phyloP scores from a whole-genome alignment of 257 asterid species.

The Parsonsia alboflavescens region DNA sequence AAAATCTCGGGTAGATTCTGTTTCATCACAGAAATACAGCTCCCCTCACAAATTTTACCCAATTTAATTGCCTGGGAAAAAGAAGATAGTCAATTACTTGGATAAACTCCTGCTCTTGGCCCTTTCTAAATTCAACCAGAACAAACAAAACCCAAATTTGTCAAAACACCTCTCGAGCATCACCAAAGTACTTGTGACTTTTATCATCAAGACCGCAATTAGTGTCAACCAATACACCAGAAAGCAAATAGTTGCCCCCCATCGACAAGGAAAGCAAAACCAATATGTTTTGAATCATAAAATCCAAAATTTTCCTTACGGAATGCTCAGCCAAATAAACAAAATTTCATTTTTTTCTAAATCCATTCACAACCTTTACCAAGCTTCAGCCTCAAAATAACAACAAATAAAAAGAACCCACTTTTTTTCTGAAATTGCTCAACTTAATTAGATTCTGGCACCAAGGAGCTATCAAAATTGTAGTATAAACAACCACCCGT shows the following conservation, averaged over 20 bases:
- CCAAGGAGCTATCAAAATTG: slow-evolving; percentile 15
- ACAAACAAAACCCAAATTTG: no score
- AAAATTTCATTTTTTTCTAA: background rate
- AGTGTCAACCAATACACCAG: no score
- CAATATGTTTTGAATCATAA: background rate
- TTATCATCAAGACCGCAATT: no score
- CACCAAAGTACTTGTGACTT: no score
- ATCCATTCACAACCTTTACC: background rate
- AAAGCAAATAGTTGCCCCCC: background rate
- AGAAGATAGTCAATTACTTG: no score
- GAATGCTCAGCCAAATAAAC: background rate
- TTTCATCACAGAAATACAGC: background rate
- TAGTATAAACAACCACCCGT: slow-evolving; percentile 8
- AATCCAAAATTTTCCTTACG: background rate
- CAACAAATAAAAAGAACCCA: background rate
- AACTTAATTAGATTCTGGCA: background rate
- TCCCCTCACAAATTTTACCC: no score
- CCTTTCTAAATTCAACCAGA: no score
- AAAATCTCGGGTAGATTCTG: background rate
- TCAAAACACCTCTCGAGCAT: no score
- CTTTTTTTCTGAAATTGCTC: background rate
- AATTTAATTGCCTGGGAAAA: no score
- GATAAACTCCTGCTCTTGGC: no score
- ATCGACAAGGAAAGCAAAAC: background rate
- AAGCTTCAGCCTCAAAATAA: background rate